Conservation (phyloP, 2,329 filamentous ascomycete genomes). For the Sporothrix pallida region DNA sequence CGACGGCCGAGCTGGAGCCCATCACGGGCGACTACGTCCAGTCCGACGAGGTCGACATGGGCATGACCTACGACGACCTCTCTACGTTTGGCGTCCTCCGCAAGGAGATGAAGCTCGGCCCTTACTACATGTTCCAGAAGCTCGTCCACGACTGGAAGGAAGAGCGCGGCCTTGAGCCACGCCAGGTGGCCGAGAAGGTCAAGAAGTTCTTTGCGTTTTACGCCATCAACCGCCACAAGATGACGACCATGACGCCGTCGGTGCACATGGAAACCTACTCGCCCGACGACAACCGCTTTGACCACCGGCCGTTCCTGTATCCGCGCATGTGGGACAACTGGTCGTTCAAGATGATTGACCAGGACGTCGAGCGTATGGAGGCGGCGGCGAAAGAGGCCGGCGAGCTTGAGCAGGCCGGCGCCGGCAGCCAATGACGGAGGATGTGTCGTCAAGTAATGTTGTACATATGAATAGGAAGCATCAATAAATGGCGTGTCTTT, state of each 20-base stretch:
- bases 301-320: slow-evolving; percentile 50
- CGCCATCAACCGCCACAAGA: slow-evolving; percentile 68
- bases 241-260: slow-evolving; percentile 65
- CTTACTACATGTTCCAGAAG: slow-evolving; percentile 54
- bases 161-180: slow-evolving; percentile 46
- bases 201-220: slow-evolving; percentile 60
- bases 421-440: background rate
- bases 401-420: background rate
- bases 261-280: slow-evolving; percentile 53
- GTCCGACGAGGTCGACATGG: slow-evolving; percentile 57
- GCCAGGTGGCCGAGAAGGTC: slow-evolving; percentile 54
- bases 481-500: too few relatives aligned
- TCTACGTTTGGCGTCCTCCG: slow-evolving; percentile 47
- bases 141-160: slow-evolving; percentile 54
- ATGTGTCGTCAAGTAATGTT: too few relatives aligned
- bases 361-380: slow-evolving; percentile 43
- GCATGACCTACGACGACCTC: slow-evolving; percentile 58
- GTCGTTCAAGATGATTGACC: slow-evolving; percentile 45
- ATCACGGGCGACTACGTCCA: slow-evolving; percentile 65
- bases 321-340: slow-evolving; percentile 45
- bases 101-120: slow-evolving; percentile 54
- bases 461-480: too few relatives aligned
- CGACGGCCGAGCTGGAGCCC: slow-evolving; percentile 68
- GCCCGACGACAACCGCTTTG: slow-evolving; percentile 53
- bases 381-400: slow-evolving; percentile 21